Evolutionary conservation across 2,329 filamentous ascomycete species (phyloP).

Genomic region (Orbilia oligospora): DNA sequence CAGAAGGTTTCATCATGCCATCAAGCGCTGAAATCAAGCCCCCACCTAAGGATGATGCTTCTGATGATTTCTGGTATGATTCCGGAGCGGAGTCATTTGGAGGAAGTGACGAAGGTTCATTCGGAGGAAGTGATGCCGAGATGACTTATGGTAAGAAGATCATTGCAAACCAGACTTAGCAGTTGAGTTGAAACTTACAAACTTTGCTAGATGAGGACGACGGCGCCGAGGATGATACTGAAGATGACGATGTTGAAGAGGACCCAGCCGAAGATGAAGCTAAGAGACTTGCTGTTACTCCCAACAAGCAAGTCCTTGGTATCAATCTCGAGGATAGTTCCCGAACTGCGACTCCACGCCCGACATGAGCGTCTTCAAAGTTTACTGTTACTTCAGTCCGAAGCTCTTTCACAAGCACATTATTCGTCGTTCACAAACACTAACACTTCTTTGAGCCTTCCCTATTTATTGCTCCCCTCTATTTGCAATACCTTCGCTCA

Average conservation of each 20-base stretch:
- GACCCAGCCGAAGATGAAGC: conserved; percentile 32
- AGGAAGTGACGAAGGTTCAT: conserved; percentile 54
- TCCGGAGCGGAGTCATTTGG: conserved; percentile 70
- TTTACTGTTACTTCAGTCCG: neutral
- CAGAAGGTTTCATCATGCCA: conserved; percentile 84
- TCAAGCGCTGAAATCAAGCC: conserved; percentile 76
- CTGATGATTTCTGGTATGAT: conserved; percentile 81
- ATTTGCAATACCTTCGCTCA: conserved; percentile 15
- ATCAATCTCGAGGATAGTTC: conserved; percentile 55
- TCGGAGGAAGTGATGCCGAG: conserved; percentile 63
- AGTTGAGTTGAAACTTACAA: conserved; percentile 21
- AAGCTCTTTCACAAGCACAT: neutral
- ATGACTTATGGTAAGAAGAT: conserved; percentile 63
- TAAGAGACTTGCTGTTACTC: conserved; percentile 39
- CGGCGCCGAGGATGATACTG: conserved; percentile 58
- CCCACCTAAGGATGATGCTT: conserved; percentile 78
- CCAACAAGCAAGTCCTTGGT: conserved; percentile 49
- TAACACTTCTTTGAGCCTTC: neutral
- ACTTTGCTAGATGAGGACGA: conserved; percentile 65
- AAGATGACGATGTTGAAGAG: conserved; percentile 51
- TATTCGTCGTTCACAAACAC: neutral
- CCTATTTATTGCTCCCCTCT: neutral
- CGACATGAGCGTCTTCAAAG: conserved; percentile 10
- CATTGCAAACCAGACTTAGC: neutral
- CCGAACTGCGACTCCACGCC: conserved; percentile 56